Conservation (phyloP, 257 asterid species). For the Primulina tabacum region DNA sequence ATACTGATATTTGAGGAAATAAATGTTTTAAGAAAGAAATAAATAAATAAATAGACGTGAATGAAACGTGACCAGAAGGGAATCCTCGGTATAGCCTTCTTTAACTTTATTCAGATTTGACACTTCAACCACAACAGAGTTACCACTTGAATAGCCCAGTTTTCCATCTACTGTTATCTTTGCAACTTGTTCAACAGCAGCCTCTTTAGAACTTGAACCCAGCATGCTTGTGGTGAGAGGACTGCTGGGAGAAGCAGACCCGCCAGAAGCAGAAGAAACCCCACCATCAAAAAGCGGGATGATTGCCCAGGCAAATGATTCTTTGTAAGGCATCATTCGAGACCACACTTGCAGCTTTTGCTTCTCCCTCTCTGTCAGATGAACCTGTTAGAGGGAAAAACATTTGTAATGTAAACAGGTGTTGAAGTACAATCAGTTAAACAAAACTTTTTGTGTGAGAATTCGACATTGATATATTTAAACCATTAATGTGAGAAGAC, state of each 20-base stretch:
- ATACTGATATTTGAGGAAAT: slow-evolving; percentile 14
- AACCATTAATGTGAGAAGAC: slow-evolving; percentile 11
- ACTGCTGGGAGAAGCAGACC: slow-evolving; percentile 93
- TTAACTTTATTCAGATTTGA: slow-evolving; percentile 97
- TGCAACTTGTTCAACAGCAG: slow-evolving; percentile 64
- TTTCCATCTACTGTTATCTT: slow-evolving; percentile 87
- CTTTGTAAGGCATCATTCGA: slow-evolving; percentile 91
- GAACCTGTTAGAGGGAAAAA: slow-evolving; percentile 46
- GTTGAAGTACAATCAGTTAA: background rate
- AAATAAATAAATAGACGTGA: slow-evolving; percentile 8
- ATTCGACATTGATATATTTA: too few relatives aligned
- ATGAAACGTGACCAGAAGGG: slow-evolving; percentile 66
- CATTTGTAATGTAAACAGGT: slow-evolving; percentile 10
- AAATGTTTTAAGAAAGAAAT: background rate
- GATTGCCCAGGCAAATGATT: slow-evolving; percentile 96
- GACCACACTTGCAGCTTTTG: slow-evolving; percentile 99
- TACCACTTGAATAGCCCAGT: slow-evolving; percentile 80
- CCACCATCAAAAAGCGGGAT: slow-evolving; percentile 95
- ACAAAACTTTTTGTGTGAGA: slow-evolving; percentile 1
- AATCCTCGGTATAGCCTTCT: slow-evolving; percentile 97
- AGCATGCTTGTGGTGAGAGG: slow-evolving; percentile 80
- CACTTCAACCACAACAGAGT: slow-evolving; percentile 92
- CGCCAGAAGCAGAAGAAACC: slow-evolving; percentile 67
- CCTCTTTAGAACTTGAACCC: slow-evolving; percentile 72
- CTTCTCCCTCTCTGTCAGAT: slow-evolving; percentile 91